Conservation (phyloP, 306 rosid genomes). For the Citrullus amarus region DNA sequence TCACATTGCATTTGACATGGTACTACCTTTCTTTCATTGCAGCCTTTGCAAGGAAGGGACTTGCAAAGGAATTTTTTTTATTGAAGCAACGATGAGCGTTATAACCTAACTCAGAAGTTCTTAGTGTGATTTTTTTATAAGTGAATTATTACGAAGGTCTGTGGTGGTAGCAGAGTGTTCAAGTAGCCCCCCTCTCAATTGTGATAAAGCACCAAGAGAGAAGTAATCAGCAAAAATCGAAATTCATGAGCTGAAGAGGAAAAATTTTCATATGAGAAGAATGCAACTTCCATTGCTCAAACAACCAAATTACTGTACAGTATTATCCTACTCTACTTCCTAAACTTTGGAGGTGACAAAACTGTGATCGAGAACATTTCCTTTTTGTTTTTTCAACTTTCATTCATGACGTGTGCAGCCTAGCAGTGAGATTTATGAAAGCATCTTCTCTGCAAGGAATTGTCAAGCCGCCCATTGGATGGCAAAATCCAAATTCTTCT, state of each 20-base stretch:
- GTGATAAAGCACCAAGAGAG: not conserved
- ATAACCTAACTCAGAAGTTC: too few species aligned
- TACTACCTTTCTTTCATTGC: too few species aligned
- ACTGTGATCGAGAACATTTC: not conserved
- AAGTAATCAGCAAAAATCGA: not conserved
- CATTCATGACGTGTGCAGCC: not conserved
- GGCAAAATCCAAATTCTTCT: conserved; percentile 43
- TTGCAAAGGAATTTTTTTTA: too few species aligned
- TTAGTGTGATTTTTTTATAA: too few species aligned
- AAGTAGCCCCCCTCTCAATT: too few species aligned
- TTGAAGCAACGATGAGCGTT: too few species aligned
- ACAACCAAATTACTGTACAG: not conserved
- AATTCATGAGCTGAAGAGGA: not conserved
- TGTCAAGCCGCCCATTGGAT: conserved; percentile 46
- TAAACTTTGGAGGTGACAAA: not conserved
- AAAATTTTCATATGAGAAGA: not conserved
- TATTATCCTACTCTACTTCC: not conserved
- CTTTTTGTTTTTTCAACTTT: not conserved
- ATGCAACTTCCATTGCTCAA: not conserved
- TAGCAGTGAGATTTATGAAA: conserved; percentile 24
- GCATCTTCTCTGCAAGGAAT: conserved; percentile 36
- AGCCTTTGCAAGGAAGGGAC: too few species aligned
- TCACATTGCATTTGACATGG: too few species aligned
- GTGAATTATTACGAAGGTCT: too few species aligned
- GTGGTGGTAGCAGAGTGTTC: too few species aligned